These are phyloP conservation scores for Cercospora berteroae DNA, from an alignment of 2,329 filamentous ascomycete species.

Conservation along the genomic window DNA sequence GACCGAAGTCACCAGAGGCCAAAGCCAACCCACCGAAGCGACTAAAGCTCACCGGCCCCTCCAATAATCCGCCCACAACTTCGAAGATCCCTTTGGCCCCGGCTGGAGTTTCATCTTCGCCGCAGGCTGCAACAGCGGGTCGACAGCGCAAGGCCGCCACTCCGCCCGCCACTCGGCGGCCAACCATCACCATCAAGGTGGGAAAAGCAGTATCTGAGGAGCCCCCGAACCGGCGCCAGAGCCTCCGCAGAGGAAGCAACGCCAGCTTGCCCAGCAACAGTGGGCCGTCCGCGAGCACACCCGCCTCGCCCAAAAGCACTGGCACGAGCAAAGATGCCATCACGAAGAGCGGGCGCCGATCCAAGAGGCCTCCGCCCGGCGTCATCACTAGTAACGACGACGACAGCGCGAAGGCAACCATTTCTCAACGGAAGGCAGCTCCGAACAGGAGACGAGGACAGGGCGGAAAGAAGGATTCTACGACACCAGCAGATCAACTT, in stretches of 20 bases:
- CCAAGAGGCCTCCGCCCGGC: slow-evolving; percentile 70
- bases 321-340: slow-evolving; percentile 18
- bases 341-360: slow-evolving; percentile 47
- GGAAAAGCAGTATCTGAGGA: slow-evolving; percentile 50
- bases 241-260: slow-evolving; percentile 47
- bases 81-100: slow-evolving; percentile 46
- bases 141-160: slow-evolving; percentile 32
- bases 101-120: slow-evolving; percentile 39
- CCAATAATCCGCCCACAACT: slow-evolving; percentile 12
- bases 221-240: slow-evolving; percentile 43
- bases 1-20: slow-evolving; percentile 15
- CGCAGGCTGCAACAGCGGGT: slow-evolving; percentile 22
- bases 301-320: slow-evolving; percentile 22
- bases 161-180: slow-evolving; percentile 29
- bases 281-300: slow-evolving; percentile 18
- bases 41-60: slow-evolving; percentile 34
- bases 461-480: slow-evolving; percentile 20
- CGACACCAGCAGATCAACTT: slow-evolving; percentile 17
- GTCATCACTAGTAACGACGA: slow-evolving; percentile 57
- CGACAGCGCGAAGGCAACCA: slow-evolving; percentile 63
- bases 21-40: slow-evolving; percentile 35
- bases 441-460: slow-evolving; percentile 58
- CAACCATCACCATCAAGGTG: slow-evolving; percentile 42
- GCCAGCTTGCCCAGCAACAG: slow-evolving; percentile 42
- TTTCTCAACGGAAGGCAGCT: slow-evolving; percentile 69